A percentile compares a stretch with the other conserved stretches of the same genome.
Conservation (phyloP, 495 filamentous ascomycete genomes). For the Cercophora samala region DNA sequence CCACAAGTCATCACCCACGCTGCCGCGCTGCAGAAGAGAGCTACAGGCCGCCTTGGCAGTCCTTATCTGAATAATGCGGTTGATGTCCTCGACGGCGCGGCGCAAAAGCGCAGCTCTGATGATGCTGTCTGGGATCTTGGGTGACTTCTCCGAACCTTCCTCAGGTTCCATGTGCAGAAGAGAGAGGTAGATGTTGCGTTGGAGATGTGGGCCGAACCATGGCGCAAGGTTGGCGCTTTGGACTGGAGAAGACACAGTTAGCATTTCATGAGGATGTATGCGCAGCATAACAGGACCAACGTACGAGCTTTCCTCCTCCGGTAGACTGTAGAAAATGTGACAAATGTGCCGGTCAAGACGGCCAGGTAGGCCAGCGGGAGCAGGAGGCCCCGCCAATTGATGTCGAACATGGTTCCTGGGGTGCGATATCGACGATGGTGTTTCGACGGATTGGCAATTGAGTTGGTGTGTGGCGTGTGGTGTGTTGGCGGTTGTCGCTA, state of each 20-base stretch:
- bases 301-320: conserved; percentile 86
- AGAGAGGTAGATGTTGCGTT: conserved; percentile 90
- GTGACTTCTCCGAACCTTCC: conserved; percentile 62
- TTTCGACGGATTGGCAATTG: background rate
- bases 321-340: conserved; percentile 88
- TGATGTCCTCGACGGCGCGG: conserved; percentile 86
- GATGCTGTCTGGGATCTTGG: conserved; percentile 77
- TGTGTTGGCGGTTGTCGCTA: background rate
- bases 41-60: conserved; percentile 81
- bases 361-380: conserved; percentile 83
- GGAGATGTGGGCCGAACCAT: conserved; percentile 87
- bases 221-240: conserved; percentile 78
- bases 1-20: conserved; percentile 94
- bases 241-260: conserved; percentile 40
- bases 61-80: conserved; percentile 79
- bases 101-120: conserved; percentile 87
- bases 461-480: background rate
- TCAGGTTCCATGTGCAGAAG: conserved; percentile 81
- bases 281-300: conserved; percentile 32
- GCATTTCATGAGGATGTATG: background rate
- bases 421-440: background rate
- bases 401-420: conserved; percentile 47
- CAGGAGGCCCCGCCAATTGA: conserved; percentile 77
- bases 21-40: conserved; percentile 78
- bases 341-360: conserved; percentile 80